Evolutionary conservation across 768 basidiomycete species (phyloP).

Genomic region (Postia placenta): DNA sequence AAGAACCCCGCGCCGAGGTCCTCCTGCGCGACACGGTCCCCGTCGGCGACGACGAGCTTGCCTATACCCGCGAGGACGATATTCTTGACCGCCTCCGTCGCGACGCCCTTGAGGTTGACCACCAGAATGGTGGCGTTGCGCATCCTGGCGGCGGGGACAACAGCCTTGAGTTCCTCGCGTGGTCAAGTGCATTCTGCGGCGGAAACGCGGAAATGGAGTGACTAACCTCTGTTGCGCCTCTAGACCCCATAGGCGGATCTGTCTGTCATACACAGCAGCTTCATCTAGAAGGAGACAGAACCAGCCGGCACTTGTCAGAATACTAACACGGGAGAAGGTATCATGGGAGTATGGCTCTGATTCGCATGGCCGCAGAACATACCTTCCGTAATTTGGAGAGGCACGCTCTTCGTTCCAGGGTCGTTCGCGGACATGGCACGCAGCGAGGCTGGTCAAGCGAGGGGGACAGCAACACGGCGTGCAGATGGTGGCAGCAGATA

Average conservation of each 20-base stretch:
- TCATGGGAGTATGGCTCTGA: not conserved
- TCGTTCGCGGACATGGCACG: constrained; percentile 17
- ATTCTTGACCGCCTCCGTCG: constrained; percentile 95
- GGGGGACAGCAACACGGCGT: no score
- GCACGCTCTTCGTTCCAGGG: constrained; percentile 28
- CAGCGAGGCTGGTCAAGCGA: no score
- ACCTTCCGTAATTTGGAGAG: constrained; percentile 64
- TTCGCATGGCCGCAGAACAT: not conserved
- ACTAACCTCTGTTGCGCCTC: constrained; percentile 91
- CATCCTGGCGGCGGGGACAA: constrained; percentile 52
- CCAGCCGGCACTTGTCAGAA: not conserved
- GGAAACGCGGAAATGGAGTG: not conserved
- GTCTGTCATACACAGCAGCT: constrained; percentile 90
- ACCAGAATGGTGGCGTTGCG: constrained; percentile 88
- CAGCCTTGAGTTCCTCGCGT: not conserved
- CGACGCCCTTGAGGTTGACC: constrained; percentile 71
- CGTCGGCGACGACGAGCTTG: constrained; percentile 79
- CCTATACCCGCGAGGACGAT: constrained; percentile 97
- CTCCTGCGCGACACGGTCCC: constrained; percentile 65
- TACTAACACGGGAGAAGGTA: not conserved
- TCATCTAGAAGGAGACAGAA: constrained; percentile 34
- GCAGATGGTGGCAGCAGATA: no score
- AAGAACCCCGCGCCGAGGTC: constrained; percentile 93
- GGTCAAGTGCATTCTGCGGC: not conserved
- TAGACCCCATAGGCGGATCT: constrained; percentile 96